Percentiles rank a stretch among this genome's conserved stretches.
phyloP scores from a whole-genome alignment of 2,329 filamentous ascomycete genomes.

The Colletotrichum siamense region DNA sequence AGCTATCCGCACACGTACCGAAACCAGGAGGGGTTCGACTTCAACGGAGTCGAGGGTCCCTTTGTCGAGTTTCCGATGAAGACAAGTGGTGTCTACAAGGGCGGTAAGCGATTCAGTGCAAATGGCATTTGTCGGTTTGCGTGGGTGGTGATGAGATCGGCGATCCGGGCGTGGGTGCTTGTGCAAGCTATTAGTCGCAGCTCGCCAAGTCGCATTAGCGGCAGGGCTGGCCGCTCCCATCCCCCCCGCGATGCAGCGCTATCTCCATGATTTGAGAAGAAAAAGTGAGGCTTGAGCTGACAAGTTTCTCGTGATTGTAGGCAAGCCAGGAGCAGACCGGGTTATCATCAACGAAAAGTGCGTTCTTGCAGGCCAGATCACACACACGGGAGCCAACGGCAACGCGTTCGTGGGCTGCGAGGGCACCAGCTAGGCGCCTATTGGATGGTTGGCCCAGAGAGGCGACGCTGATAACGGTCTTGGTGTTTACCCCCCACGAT shows the following conservation, averaged over 20 bases:
- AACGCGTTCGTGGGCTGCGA: slow-evolving; percentile 71
- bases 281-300: not conserved
- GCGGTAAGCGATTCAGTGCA: slow-evolving; percentile 45
- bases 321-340: slow-evolving; percentile 70
- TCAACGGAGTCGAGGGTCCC: slow-evolving; percentile 57
- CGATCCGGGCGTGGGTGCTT: slow-evolving; percentile 11
- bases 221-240: not conserved
- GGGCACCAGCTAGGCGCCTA: not conserved
- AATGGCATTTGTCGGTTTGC: not conserved
- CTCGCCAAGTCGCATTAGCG: not conserved
- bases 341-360: slow-evolving; percentile 67
- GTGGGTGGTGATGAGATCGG: not conserved
- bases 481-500: slow-evolving; percentile 2
- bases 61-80: slow-evolving; percentile 70
- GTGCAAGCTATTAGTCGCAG: not conserved
- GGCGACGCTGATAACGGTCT: not conserved
- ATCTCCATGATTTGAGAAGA: not conserved
- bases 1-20: slow-evolving; percentile 65
- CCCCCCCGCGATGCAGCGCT: not conserved
- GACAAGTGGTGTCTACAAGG: slow-evolving; percentile 56
- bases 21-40: slow-evolving; percentile 68
- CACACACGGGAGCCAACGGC: slow-evolving; percentile 73
- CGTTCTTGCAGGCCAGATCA: slow-evolving; percentile 67
- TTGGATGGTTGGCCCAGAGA: not conserved
- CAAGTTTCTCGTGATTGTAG: slow-evolving; percentile 32